These are phyloP conservation scores for Lodderomyces margitis DNA, from an alignment of 1,139 yeast genomes.

Conservation along the genomic window DNA sequence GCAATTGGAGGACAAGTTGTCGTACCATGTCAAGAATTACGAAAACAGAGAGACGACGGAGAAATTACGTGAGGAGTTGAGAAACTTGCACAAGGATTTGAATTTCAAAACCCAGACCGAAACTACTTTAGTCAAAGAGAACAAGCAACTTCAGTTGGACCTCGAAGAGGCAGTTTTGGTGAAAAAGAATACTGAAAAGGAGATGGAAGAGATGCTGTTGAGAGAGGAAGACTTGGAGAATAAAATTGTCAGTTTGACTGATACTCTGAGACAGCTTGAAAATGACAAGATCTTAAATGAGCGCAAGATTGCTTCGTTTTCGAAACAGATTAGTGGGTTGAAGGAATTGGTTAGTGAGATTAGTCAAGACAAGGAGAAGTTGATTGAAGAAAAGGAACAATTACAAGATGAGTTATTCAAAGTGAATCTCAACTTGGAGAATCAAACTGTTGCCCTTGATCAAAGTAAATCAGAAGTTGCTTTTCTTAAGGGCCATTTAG, in stretches of 20 bases:
- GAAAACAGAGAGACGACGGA: conserved; percentile 43
- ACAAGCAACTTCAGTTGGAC: conserved; percentile 60
- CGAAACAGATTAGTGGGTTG: conserved; percentile 50
- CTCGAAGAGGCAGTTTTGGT: conserved; percentile 53
- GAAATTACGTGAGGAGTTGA: conserved; percentile 56
- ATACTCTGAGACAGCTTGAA: conserved; percentile 46
- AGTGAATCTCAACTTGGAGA: conserved; percentile 45
- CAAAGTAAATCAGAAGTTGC: conserved; percentile 30
- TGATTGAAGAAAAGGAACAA: conserved; percentile 45
- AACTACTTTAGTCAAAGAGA: conserved; percentile 62
- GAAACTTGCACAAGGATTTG: conserved; percentile 56
- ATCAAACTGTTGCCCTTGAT: conserved; percentile 34
- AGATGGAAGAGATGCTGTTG: conserved; percentile 47
- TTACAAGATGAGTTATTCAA: conserved; percentile 47
- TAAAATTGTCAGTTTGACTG: conserved; percentile 42
- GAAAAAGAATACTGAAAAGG: conserved; percentile 50
- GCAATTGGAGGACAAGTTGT: conserved; percentile 48
- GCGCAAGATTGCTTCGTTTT: conserved; percentile 46
- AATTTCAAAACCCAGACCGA: conserved; percentile 58
- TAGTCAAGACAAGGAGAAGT: conserved; percentile 46
- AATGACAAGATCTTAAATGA: conserved; percentile 45
- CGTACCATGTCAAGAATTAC: conserved; percentile 50
- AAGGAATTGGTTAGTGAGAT: conserved; percentile 54
- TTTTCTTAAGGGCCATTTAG: conserved; percentile 37
- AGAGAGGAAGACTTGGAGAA: conserved; percentile 52